Percentiles rank a stretch among this genome's conserved stretches.
These are phyloP conservation scores for Eragrostis nindensis DNA, from an alignment of 176 grass and related monocot genomes.

Conservation along the genomic window DNA sequence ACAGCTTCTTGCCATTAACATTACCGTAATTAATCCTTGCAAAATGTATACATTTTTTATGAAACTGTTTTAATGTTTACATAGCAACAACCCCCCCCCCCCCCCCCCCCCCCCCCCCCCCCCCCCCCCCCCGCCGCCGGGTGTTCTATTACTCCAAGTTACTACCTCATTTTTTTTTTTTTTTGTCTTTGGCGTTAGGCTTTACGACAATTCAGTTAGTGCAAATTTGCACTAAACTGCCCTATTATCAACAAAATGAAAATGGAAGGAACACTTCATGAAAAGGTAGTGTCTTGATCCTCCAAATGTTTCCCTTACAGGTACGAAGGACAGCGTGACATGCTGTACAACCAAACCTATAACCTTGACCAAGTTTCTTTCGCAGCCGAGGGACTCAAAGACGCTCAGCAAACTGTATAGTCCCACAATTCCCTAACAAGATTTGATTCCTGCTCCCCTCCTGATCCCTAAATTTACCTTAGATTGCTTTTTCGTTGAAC, in stretches of 20 bases:
- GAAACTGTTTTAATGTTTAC: neutral
- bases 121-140: too few species aligned
- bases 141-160: neutral
- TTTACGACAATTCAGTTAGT: too few species aligned
- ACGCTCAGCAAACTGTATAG: slow-evolving; percentile 95
- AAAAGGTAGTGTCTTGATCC: neutral
- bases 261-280: neutral
- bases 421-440: neutral
- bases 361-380: slow-evolving; percentile 98
- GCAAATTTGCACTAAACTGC: too few species aligned
- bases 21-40: neutral
- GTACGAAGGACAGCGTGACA: slow-evolving; percentile 96
- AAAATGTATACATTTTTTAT: neutral
- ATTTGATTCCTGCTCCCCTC: slow-evolving; percentile 1
- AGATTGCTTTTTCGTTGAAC: slow-evolving; percentile 26
- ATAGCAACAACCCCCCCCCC: too few species aligned
- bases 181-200: too few species aligned
- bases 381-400: slow-evolving; percentile 88
- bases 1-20: neutral
- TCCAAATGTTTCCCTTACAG: slow-evolving; percentile 33
- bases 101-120: too few species aligned
- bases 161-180: neutral
- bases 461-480: neutral
- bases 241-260: too few species aligned
- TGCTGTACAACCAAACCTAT: slow-evolving; percentile 96